Conservation (phyloP, 768 basidiomycete genomes). For the Hygrophoropsis aurantiaca region DNA sequence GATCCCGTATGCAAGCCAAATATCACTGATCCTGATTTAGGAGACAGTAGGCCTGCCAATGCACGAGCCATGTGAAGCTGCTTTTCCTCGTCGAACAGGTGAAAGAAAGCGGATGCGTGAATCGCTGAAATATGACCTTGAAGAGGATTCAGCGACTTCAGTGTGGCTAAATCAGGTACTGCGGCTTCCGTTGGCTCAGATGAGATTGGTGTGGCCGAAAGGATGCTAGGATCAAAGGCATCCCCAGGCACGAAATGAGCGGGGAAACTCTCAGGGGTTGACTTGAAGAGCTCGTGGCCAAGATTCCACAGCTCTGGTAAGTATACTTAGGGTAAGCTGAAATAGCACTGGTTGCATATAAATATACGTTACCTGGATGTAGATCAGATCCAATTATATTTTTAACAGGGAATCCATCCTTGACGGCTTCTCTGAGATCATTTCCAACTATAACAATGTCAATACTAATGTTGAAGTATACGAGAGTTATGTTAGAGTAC, state of each 20-base stretch:
- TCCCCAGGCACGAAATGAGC: conserved; percentile 57
- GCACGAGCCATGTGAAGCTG: conserved; percentile 24
- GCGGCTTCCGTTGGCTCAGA: conserved; percentile 13
- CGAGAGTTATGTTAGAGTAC: conserved; percentile 6
- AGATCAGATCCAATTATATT: conserved; percentile 33
- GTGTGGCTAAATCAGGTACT: conserved; percentile 23
- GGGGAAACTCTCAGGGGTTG: conserved; percentile 51
- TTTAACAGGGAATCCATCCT: conserved; percentile 35
- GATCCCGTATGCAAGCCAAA: conserved; percentile 27
- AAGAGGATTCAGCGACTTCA: conserved; percentile 45
- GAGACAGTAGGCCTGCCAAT: conserved; percentile 26
- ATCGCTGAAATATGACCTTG: conserved; percentile 48
- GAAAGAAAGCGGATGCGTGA: conserved; percentile 50
- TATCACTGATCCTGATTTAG: conserved; percentile 25
- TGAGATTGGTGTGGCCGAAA: conserved; percentile 32
- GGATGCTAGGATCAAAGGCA: conserved; percentile 44
- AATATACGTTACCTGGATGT: neutral
- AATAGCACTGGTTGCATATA: neutral
- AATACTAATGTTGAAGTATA: too few species aligned
- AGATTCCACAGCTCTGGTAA: conserved; percentile 56
- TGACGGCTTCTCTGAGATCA: conserved; percentile 33
- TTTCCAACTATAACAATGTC: neutral
- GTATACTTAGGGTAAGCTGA: neutral
- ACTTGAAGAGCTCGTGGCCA: conserved; percentile 60
- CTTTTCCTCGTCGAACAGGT: conserved; percentile 26